Evolutionary conservation across 176 grass and related monocot genomes (phyloP).

Genomic region (Ensete glaucum): DNA sequence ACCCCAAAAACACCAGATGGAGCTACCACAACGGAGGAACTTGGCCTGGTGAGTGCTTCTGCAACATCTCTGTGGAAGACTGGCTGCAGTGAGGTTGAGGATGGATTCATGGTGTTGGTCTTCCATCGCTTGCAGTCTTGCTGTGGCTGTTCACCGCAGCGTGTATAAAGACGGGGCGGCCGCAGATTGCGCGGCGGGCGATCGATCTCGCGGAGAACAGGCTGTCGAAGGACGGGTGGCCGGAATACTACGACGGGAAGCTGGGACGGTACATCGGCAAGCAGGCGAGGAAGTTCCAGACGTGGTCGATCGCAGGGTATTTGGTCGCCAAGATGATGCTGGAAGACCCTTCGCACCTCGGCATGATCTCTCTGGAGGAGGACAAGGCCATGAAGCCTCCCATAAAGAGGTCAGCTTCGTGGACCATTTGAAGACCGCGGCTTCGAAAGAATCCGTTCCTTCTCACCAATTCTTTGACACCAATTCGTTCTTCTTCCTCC

Average conservation of each 20-base stretch:
- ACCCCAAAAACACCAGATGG: constrained; percentile 90
- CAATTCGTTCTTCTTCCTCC: not conserved
- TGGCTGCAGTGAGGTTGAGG: not conserved
- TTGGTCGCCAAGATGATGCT: constrained; percentile 93
- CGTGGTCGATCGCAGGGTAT: constrained; percentile 81
- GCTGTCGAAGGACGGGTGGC: constrained; percentile 73
- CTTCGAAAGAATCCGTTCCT: not conserved
- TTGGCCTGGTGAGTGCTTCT: constrained; percentile 51
- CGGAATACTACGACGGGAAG: constrained; percentile 93
- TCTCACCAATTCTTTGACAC: not conserved
- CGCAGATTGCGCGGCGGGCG: constrained; percentile 60
- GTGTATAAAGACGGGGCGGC: constrained; percentile 76
- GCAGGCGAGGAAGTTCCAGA: constrained; percentile 85
- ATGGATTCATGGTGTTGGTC: not conserved
- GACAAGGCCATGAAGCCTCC: constrained; percentile 66
- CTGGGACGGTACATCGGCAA: constrained; percentile 68
- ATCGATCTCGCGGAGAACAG: constrained; percentile 60
- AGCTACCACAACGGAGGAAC: constrained; percentile 91
- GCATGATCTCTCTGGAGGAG: constrained; percentile 89
- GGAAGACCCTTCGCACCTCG: constrained; percentile 90
- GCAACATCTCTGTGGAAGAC: not conserved
- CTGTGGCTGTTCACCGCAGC: constrained; percentile 79
- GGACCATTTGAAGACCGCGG: constrained; percentile 33
- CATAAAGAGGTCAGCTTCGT: constrained; percentile 63
- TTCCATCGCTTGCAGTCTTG: constrained; percentile 36